These are phyloP conservation scores for Starmerella geochares DNA, from an alignment of 805 yeast species.

Conservation along the genomic window DNA sequence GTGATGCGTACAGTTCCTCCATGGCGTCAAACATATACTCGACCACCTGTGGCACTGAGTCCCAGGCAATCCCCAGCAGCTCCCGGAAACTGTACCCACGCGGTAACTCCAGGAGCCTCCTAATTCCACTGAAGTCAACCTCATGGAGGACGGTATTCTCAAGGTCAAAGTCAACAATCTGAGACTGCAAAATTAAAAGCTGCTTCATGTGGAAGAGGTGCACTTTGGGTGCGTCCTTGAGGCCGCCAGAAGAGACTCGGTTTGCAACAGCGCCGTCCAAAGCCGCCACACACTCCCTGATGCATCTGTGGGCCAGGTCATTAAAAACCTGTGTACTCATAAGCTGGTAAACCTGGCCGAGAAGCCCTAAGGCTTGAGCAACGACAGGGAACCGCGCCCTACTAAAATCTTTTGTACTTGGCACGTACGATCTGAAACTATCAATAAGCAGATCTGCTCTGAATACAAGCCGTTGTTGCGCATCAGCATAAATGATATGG, in stretches of 20 bases:
- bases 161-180: conserved; percentile 67
- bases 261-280: conserved; percentile 30
- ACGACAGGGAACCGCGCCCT: conserved; percentile 20
- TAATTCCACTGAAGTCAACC: conserved; percentile 72
- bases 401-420: conserved; percentile 50
- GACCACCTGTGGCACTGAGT: conserved; percentile 67
- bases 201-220: conserved; percentile 63
- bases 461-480: conserved; percentile 71
- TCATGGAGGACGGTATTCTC: conserved; percentile 58
- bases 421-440: conserved; percentile 54
- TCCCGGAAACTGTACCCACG: conserved; percentile 26
- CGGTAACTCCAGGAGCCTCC: conserved; percentile 38
- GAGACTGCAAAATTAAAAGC: conserved; percentile 57
- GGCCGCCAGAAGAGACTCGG: conserved; percentile 6
- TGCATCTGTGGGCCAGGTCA: conserved; percentile 76
- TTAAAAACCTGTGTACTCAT: conserved; percentile 69
- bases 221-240: conserved; percentile 38
- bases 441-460: conserved; percentile 62
- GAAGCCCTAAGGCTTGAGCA: conserved; percentile 45
- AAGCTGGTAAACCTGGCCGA: conserved; percentile 70
- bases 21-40: conserved; percentile 73
- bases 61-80: conserved; percentile 46
- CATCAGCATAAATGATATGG: conserved; percentile 27
- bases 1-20: conserved; percentile 59
- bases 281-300: conserved; percentile 61